Evolutionary conservation across 2,329 filamentous ascomycete species (phyloP).

Genomic region (Xylariaceae sp.): DNA sequence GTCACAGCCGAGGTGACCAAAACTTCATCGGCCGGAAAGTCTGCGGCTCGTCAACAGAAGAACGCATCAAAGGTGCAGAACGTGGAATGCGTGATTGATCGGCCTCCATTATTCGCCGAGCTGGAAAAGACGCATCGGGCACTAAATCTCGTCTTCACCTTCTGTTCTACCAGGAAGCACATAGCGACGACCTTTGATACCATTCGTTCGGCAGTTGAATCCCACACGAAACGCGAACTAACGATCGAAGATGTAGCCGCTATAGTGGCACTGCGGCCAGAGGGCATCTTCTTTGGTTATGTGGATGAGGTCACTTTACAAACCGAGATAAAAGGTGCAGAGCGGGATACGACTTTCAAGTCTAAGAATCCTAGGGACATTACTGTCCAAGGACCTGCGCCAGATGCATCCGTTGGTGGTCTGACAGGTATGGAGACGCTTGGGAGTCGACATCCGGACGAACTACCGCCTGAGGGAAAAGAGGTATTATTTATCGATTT

Average conservation of each 20-base stretch:
- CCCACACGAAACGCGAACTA: slow-evolving; percentile 67
- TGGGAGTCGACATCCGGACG: slow-evolving; percentile 31
- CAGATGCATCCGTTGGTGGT: slow-evolving; percentile 54
- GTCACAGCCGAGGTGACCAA: neutral
- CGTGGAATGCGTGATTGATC: slow-evolving; percentile 43
- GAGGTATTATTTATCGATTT: slow-evolving; percentile 90
- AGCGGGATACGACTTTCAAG: slow-evolving; percentile 60
- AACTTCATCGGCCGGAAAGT: slow-evolving; percentile 5
- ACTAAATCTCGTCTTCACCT: slow-evolving; percentile 88
- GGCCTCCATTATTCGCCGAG: slow-evolving; percentile 69
- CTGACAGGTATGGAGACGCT: slow-evolving; percentile 46
- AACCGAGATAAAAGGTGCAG: slow-evolving; percentile 67
- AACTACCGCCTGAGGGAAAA: slow-evolving; percentile 37
- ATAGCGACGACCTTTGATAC: slow-evolving; percentile 88
- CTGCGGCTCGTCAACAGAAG: slow-evolving; percentile 10
- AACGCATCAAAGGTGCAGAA: slow-evolving; percentile 15
- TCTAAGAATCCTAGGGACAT: slow-evolving; percentile 49
- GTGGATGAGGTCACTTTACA: slow-evolving; percentile 80
- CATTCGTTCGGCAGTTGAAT: slow-evolving; percentile 77
- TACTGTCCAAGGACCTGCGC: slow-evolving; percentile 44
- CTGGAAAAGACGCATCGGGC: slow-evolving; percentile 76
- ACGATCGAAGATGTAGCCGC: slow-evolving; percentile 74
- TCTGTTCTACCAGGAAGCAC: slow-evolving; percentile 89
- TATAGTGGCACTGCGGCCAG: slow-evolving; percentile 71
- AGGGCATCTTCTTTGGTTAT: slow-evolving; percentile 76